phyloP scores from a whole-genome alignment of 345 rosid species.

The Gossypium mustelinum region DNA sequence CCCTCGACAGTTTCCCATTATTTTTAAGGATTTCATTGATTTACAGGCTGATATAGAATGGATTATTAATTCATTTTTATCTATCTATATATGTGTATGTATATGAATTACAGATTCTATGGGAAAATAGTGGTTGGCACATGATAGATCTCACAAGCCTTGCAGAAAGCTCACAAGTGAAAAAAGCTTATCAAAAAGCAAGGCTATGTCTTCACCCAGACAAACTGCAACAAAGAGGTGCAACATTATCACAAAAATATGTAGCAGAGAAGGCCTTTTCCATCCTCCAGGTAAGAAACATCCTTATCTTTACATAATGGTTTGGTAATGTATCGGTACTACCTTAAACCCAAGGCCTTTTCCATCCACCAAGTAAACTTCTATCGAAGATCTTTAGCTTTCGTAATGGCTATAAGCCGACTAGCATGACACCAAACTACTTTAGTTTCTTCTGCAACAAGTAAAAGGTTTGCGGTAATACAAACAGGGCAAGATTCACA shows the following conservation, averaged over 20 bases:
- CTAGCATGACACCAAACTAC: neutral
- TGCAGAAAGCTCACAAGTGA: constrained; percentile 63
- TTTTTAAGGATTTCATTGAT: neutral
- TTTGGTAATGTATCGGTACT: neutral
- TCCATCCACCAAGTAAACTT: constrained; percentile 64
- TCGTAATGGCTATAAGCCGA: neutral
- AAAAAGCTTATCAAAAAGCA: constrained; percentile 89
- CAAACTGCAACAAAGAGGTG: constrained; percentile 84
- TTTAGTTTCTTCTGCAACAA: neutral
- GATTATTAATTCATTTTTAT: neutral
- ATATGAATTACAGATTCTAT: constrained; percentile 51
- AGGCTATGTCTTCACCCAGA: constrained; percentile 93
- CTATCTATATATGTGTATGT: neutral
- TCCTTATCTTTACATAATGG: neutral
- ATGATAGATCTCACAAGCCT: constrained; percentile 49
- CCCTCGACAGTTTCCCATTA: neutral
- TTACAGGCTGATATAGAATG: neutral
- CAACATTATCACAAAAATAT: constrained; percentile 54
- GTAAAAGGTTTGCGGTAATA: too few species aligned
- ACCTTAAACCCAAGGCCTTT: constrained; percentile 41
- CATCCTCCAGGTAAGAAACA: constrained; percentile 63
- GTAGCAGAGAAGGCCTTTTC: constrained; percentile 69
- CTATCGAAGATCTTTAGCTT: neutral
- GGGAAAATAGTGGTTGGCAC: constrained; percentile 73
- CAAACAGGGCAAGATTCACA: too few species aligned